A percentile compares a stretch with the other conserved stretches of the same genome.
Conservation (phyloP, 106 monocot genomes). For the Platanthera guangdongensis region DNA sequence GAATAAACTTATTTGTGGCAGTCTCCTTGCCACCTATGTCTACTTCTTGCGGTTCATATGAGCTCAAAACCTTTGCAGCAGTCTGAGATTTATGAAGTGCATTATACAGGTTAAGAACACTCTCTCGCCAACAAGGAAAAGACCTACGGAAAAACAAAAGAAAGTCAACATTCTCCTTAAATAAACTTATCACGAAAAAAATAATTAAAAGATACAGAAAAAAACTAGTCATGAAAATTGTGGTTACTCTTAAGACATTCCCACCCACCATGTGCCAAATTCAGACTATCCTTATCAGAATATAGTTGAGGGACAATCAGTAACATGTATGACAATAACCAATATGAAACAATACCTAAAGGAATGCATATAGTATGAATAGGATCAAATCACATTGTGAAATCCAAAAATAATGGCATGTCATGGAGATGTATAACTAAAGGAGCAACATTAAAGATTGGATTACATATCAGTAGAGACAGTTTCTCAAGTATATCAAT, state of each 20-base stretch:
- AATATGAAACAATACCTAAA: neutral
- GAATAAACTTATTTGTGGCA: neutral
- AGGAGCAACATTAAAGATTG: neutral
- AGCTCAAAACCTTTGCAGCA: neutral
- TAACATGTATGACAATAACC: neutral
- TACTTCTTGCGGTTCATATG: slow-evolving; percentile 2
- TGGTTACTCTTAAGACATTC: too few relatives aligned
- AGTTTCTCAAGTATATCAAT: neutral
- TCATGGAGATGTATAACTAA: neutral
- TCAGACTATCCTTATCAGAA: neutral
- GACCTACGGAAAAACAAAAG: neutral
- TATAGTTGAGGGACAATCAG: neutral
- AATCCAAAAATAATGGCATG: neutral
- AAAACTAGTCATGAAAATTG: too few relatives aligned
- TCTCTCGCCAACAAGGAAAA: slow-evolving; percentile 2
- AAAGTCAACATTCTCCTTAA: neutral
- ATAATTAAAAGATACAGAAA: neutral
- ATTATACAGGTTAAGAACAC: neutral
- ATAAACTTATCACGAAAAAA: neutral
- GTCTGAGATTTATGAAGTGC: neutral
- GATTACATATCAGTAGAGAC: neutral
- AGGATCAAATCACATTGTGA: neutral
- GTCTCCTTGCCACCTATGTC: neutral
- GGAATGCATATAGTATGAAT: neutral
- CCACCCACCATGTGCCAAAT: too few relatives aligned